Evolutionary conservation across 257 asterid genomes (phyloP), one percentile per base, ranked within the genome.

Genomic region (Nicotiana sylvestris): DNA sequence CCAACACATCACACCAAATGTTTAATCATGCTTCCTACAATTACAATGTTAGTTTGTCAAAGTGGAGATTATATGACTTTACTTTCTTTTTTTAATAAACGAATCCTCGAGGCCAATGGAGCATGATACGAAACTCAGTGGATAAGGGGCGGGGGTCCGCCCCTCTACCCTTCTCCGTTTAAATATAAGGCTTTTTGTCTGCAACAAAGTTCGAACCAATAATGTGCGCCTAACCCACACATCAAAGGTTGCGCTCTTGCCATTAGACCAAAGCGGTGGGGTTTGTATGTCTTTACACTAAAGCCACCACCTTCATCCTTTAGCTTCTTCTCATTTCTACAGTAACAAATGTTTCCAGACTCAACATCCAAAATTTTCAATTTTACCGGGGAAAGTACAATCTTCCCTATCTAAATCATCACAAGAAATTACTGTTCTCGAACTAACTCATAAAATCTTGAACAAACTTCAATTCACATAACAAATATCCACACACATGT

Each of bases 361-460:
- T 49, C 64, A 13, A 49, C 21, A 25, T 13, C 62, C 61, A 13
- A 49, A 21, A 6, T 25, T 46, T 49, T 74, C 39, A 70, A 12
- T 2, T 74, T 74, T 25, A 12, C 39, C 43, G 25, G 79, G 21
- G 6, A 74, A 70, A 74, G 15, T 33, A 49, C 2, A 74, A 74
- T 25, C 39, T 27, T 74, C 13, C 35, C 78, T 5, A 74, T 74
- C 79, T 74, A 74, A 72, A 74, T 49, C 25, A 74, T 51, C 80
- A 2, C 16, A 74, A 74, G 35, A 70, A 43, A 70, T 11, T 10
- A 70, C n/a, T 18, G 43, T 39, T 39, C 11, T 39, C 77, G 21
- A 70, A 70, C 51, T 33, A 66, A 33, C 51, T 49, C 53, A 33
- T 0, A 10, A 18, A 69, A 39, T 10, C 4, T 39, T 69, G 9